phyloP scores from a whole-genome alignment of 768 basidiomycete species.

The Myochromella boudieri region DNA sequence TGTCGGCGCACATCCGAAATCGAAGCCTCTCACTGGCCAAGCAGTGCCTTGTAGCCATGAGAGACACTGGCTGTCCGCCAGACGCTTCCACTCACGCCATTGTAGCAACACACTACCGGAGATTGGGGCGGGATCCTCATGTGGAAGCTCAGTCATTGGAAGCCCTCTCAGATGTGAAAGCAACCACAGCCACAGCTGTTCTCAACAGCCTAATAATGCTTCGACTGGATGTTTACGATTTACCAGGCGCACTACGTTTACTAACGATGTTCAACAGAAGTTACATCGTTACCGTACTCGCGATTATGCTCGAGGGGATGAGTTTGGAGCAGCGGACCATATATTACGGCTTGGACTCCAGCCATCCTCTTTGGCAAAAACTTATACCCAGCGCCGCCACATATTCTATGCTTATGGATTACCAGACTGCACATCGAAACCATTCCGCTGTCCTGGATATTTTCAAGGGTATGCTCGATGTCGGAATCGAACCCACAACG shows the following conservation, averaged over 20 bases:
- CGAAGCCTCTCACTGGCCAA: slow-evolving; percentile 58
- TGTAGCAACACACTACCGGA: slow-evolving; percentile 57
- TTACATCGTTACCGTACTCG: slow-evolving; percentile 22
- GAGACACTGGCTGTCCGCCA: slow-evolving; percentile 48
- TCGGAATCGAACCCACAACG: slow-evolving; percentile 44
- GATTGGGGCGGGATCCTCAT: slow-evolving; percentile 54
- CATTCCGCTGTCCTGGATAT: slow-evolving; percentile 45
- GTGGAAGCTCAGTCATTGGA: slow-evolving; percentile 54
- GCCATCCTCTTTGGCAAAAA: slow-evolving; percentile 9
- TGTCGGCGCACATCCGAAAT: slow-evolving; percentile 70
- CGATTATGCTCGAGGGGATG: slow-evolving; percentile 14
- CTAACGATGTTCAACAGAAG: slow-evolving; percentile 46
- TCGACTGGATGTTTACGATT: slow-evolving; percentile 54
- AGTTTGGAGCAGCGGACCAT: neutral
- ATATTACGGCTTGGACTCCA: slow-evolving; percentile 7
- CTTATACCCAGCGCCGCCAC: slow-evolving; percentile 56
- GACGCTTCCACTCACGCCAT: slow-evolving; percentile 60
- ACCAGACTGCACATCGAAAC: slow-evolving; percentile 44
- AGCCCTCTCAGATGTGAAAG: slow-evolving; percentile 40
- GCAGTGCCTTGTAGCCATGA: slow-evolving; percentile 55
- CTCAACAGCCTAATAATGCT: slow-evolving; percentile 71
- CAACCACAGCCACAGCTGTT: slow-evolving; percentile 44
- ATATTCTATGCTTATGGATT: slow-evolving; percentile 62
- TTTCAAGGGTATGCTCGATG: slow-evolving; percentile 44
- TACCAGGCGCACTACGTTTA: slow-evolving; percentile 43